These are phyloP conservation scores for Neurospora sp. DNA, from an alignment of 2,329 filamentous ascomycete genomes.

Conservation along the genomic window DNA sequence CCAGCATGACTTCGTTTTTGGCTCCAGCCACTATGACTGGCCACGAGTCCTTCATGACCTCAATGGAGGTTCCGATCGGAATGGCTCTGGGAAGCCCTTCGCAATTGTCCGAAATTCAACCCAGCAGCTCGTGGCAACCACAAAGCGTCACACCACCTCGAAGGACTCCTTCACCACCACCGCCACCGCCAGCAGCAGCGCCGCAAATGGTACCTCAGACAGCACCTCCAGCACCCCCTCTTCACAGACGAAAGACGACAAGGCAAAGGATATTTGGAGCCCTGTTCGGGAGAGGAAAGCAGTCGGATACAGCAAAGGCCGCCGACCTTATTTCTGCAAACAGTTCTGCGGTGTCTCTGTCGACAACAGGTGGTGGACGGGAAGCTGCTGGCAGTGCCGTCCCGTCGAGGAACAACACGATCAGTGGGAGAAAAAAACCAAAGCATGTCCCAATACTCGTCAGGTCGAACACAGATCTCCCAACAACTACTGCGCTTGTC, in stretches of 20 bases:
- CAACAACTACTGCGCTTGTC: neutral
- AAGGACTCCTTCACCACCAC: slow-evolving; percentile 1
- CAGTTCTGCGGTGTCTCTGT: slow-evolving; percentile 10
- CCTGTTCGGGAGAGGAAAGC: slow-evolving; percentile 37
- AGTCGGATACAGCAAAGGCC: slow-evolving; percentile 20
- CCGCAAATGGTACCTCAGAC: neutral
- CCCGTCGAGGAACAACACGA: slow-evolving; percentile 28
- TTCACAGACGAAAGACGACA: slow-evolving; percentile 38
- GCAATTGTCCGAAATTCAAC: slow-evolving; percentile 25
- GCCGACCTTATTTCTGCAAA: slow-evolving; percentile 14
- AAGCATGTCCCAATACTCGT: slow-evolving; percentile 35
- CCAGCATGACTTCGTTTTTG: neutral
- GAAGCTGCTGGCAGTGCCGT: slow-evolving; percentile 7
- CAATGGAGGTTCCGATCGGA: slow-evolving; percentile 48
- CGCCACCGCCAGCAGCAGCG: slow-evolving; percentile 1
- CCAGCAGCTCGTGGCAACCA: slow-evolving; percentile 9
- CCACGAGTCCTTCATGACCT: slow-evolving; percentile 30
- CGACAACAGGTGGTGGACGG: slow-evolving; percentile 5
- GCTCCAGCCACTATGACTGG: slow-evolving; percentile 23
- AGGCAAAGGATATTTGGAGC: slow-evolving; percentile 50
- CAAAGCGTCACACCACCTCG: neutral
- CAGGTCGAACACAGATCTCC: slow-evolving; percentile 32
- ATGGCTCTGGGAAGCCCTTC: slow-evolving; percentile 65
- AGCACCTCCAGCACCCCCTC: slow-evolving; percentile 7
- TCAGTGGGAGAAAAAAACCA: slow-evolving; percentile 20